Base-by-base conservation (phyloP, 192 early-diverging fungal genomes). In the Entomortierella chlamydospora region DNA sequence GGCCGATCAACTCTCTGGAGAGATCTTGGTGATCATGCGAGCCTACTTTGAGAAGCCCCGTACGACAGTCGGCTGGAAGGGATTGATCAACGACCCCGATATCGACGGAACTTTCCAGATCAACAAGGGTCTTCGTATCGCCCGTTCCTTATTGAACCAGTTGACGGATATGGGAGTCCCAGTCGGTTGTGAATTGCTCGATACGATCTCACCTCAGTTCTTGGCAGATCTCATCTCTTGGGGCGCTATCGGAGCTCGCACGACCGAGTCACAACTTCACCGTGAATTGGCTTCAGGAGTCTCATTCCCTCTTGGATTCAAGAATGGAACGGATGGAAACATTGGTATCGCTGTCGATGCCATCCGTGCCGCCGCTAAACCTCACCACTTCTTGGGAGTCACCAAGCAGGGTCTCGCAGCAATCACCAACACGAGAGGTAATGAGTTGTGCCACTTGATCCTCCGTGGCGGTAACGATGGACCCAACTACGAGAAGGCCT, bases 1-100 rank as follows among this genome's bases (percentile, higher is more conserved):
- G 20, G 73, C 72, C n/a, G 93, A 93, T 45, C 83, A 85, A 57
- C 83, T 90, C 64, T 83, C 89, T 59, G 90, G 89, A 53, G 95
- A 96, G 18, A 74, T 99, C 57, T 81, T 92, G 42, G 93, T 99
- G 65, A 87, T 99, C 57, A 99, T 99, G 97, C 89, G 97, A 34
- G 90, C 93, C 66, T 99, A 99, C 90, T 98, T 99, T 91, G 97
- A 99, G 76, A 99, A 99, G 85, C 97, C 97, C 42, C 87, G 97
- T 66, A 98, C 97, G 2, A 98, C 96, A 11, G 95, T 98, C 54
- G 97, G 93, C 18, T 93, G 91, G 94, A 93, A 93, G 83, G 93
- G 93, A 33, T 82, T 95, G 57, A 95, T 95, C 82, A 94, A 94
- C 70, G 93, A 94, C 64, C 91, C 92, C 12, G 88, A 91, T 61